Percentiles rank a stretch among this genome's conserved stretches.
These are phyloP conservation scores for Plenodomus tracheiphilus DNA, from an alignment of 2,329 filamentous ascomycete genomes.

Conservation along the genomic window DNA sequence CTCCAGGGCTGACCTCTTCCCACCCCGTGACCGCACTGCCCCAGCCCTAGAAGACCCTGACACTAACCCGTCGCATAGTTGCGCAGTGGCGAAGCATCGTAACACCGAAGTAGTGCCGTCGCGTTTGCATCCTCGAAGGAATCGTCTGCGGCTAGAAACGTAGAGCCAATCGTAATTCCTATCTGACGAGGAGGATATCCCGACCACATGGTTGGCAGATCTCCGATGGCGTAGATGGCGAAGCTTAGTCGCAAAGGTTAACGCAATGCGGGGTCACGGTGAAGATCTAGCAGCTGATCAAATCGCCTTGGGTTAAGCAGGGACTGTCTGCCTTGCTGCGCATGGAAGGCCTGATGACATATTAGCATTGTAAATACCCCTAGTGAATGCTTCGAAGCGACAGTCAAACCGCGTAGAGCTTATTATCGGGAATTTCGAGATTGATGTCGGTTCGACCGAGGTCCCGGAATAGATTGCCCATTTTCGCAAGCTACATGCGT, in stretches of 20 bases:
- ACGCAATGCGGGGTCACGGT: background rate
- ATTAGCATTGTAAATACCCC: no score
- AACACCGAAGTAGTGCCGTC: background rate
- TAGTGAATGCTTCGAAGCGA: no score
- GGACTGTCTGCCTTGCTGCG: background rate
- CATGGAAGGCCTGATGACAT: background rate
- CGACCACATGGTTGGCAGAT: background rate
- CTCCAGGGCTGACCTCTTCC: background rate
- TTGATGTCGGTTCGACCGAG: background rate
- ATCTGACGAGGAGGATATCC: background rate
- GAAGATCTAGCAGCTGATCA: background rate
- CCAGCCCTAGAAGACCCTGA: background rate
- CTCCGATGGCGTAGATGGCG: background rate
- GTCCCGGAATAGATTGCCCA: background rate
- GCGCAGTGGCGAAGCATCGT: background rate
- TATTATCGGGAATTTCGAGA: background rate
- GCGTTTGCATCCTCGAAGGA: background rate
- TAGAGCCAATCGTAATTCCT: background rate
- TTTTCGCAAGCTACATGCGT: no score
- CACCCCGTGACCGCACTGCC: background rate
- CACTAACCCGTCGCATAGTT: no score
- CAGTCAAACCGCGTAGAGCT: no score
- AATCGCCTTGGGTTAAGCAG: background rate
- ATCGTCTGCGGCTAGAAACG: background rate
- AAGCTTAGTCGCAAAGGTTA: background rate